A percentile compares a stretch with the other conserved stretches of the same genome.
phyloP scores from a whole-genome alignment of 176 grass and related monocot species.

The Phoenix dactylifera region DNA sequence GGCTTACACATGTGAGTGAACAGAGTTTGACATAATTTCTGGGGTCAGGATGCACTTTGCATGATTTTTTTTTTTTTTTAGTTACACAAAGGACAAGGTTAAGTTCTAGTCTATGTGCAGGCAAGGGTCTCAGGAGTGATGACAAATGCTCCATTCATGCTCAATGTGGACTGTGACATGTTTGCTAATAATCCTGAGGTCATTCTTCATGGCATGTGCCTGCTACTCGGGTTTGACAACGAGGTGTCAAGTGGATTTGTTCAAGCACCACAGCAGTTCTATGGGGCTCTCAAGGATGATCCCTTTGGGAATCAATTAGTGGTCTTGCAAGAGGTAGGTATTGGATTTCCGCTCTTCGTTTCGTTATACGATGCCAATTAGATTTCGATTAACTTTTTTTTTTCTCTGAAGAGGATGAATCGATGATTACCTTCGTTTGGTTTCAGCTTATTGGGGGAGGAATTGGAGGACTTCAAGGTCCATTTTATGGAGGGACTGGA shows the following conservation, averaged over 20 bases:
- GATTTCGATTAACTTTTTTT: neutral
- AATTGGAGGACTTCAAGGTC: conserved; percentile 23
- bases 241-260: conserved; percentile 29
- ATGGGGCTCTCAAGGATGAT: conserved; percentile 36
- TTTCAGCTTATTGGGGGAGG: neutral
- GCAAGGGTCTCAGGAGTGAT: conserved; percentile 40
- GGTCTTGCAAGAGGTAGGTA: neutral
- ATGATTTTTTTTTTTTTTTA: no score
- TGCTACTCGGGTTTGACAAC: conserved; percentile 28
- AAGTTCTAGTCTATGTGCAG: conserved; percentile 3
- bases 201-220: conserved; percentile 33
- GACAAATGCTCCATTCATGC: conserved; percentile 43
- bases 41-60: no score
- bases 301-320: conserved; percentile 43
- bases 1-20: no score
- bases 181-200: conserved; percentile 36
- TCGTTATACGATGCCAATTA: no score
- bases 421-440: neutral
- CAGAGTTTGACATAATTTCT: no score
- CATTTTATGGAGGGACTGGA: conserved; percentile 26
- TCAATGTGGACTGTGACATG: conserved; percentile 73
- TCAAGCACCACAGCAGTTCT: conserved; percentile 33
- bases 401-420: neutral
- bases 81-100: no score
- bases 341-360: no score